These are phyloP conservation scores for Pyrenopolyporus hunteri DNA, from an alignment of 495 filamentous ascomycete species.

Conservation along the genomic window DNA sequence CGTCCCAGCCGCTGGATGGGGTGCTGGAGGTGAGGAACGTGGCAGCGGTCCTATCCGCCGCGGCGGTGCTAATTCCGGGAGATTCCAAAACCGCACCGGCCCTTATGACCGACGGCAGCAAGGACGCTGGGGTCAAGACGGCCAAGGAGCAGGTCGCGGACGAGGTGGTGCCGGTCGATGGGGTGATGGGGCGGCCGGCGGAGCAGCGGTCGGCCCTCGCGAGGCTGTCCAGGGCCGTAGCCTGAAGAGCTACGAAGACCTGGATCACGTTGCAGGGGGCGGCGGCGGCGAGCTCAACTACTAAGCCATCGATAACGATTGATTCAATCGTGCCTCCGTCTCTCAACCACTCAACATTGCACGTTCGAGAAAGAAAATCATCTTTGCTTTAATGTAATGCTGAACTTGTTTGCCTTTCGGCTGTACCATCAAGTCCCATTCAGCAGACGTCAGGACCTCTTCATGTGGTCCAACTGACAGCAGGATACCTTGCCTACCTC, in stretches of 20 bases:
- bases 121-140: slow-evolving; percentile 48
- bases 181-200: slow-evolving; percentile 67
- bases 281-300: slow-evolving; percentile 69
- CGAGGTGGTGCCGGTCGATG: slow-evolving; percentile 62
- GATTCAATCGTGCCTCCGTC: too few species aligned
- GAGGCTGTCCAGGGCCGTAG: slow-evolving; percentile 90
- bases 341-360: neutral
- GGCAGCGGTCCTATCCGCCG: slow-evolving; percentile 56
- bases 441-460: neutral
- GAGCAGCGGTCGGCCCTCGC: slow-evolving; percentile 74
- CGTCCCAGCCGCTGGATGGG: slow-evolving; percentile 55
- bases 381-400: neutral
- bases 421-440: slow-evolving; percentile 1
- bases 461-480: neutral
- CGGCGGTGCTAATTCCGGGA: slow-evolving; percentile 48
- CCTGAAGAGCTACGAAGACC: slow-evolving; percentile 94
- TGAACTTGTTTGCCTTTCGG: neutral
- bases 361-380: neutral
- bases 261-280: slow-evolving; percentile 75
- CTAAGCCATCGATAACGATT: too few species aligned
- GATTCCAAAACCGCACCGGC: slow-evolving; percentile 54
- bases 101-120: slow-evolving; percentile 59
- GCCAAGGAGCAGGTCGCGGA: slow-evolving; percentile 48
- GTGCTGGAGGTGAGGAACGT: slow-evolving; percentile 51
- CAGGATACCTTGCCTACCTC: neutral